Evolutionary conservation across 2,329 filamentous ascomycete genomes (phyloP).

Genomic region (Fusarium dlaminii): DNA sequence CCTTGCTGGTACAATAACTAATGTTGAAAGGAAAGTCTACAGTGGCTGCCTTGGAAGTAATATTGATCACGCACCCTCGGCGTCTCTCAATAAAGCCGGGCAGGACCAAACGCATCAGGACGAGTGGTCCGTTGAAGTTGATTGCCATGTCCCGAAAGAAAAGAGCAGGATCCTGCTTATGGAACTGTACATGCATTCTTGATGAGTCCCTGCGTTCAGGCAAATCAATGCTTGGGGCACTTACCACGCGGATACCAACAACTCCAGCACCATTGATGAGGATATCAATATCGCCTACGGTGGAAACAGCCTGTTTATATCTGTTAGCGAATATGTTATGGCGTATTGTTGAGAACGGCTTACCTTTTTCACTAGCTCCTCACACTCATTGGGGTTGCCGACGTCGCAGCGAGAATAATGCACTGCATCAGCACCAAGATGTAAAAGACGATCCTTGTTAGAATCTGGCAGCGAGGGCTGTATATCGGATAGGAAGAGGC

Average conservation of each 20-base stretch:
- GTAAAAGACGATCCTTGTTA: neutral
- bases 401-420: neutral
- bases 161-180: neutral
- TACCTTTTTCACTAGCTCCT: neutral
- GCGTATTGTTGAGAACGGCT: accelerated
- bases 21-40: neutral
- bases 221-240: too few species aligned
- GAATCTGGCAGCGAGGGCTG: neutral
- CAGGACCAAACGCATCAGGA: neutral
- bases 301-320: accelerated
- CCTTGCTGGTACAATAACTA: neutral
- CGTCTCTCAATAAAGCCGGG: neutral
- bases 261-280: neutral
- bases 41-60: neutral
- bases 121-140: neutral
- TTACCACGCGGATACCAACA: neutral
- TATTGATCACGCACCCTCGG: neutral
- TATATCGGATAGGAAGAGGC: neutral
- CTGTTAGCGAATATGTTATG: accelerated
- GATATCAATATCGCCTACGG: accelerated
- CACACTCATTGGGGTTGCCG: neutral
- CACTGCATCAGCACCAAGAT: neutral
- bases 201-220: too few species aligned
- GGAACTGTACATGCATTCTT: accelerated
- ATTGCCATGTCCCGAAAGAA: neutral